Evolutionary conservation across 2,329 filamentous ascomycete species (phyloP), one percentile per base, ranked within the genome.

Genomic region (Aspergillus unguis): DNA sequence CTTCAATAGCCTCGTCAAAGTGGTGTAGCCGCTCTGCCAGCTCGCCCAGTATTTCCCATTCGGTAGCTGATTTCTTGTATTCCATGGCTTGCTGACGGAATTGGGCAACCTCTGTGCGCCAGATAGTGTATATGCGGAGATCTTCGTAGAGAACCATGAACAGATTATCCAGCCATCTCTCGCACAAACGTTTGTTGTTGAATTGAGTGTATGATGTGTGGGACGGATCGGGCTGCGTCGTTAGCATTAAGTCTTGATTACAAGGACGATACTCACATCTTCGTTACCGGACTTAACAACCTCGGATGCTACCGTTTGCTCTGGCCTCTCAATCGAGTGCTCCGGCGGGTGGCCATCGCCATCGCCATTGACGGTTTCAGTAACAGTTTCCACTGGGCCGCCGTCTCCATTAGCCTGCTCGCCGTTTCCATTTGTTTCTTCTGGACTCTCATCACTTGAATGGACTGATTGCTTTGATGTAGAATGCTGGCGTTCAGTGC

Each of bases 91-190:
- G 92, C 49, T 92, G 90, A 25, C 90, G 86, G 69, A 92, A 96
- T 70, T 97, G 92, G 0, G 91, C 89, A 84, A 97, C 94, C 71
- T 99, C 94, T 0, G 94, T 97, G 52, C 94, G 87, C 94, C 94
- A 99, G 71, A 99, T 99, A 9, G 94, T 99, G 77, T 99, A 99
- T 42, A 99, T 92, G 45, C 94, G 89, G 17, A 99, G 81, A 66
- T 99, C 94, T 71, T 99, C 94, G 70, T 99, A 99, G 2, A 99
- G 81, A 0, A 97, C 94, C 94, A 99, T 99, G 77, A 99, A 99
- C 25, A 99, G 81, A 65, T 95, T 97, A 73, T 99, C 94, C 2
- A 99, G 82, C 94, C 94, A 99, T 62, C 94, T 85, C 73, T 99
- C 94, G 66, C 94, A 99, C 1, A 99, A 83, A 1, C 94, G 87